Evolutionary conservation across 2,329 filamentous ascomycete species (phyloP).

Genomic region (Calonectria naviculata): DNA sequence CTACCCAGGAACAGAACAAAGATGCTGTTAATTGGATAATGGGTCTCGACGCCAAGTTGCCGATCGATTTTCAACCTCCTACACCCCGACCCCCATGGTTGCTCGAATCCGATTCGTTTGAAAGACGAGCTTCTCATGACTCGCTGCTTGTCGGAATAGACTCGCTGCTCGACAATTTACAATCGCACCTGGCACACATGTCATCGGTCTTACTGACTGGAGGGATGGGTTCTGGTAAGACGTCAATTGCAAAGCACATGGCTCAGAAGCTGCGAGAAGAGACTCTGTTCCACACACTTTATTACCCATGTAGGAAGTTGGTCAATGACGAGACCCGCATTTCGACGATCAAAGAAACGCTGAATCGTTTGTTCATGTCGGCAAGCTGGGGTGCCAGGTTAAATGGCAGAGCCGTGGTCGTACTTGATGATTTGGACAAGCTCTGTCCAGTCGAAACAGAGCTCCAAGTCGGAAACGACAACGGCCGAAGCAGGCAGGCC

Average conservation of each 20-base stretch:
- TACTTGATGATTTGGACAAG: slow-evolving; percentile 93
- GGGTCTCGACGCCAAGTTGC: slow-evolving; percentile 78
- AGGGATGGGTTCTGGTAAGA: slow-evolving; percentile 91
- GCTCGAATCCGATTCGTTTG: slow-evolving; percentile 55
- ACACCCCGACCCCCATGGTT: slow-evolving; percentile 73
- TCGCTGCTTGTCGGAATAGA: slow-evolving; percentile 88
- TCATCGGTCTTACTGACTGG: slow-evolving; percentile 93
- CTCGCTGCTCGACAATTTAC: slow-evolving; percentile 75
- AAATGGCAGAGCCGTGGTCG: slow-evolving; percentile 84
- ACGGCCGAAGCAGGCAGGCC: slow-evolving; percentile 90
- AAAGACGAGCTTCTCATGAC: slow-evolving; percentile 66
- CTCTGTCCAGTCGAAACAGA: slow-evolving; percentile 95
- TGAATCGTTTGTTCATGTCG: slow-evolving; percentile 85
- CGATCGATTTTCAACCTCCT: slow-evolving; percentile 80
- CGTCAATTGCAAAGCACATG: slow-evolving; percentile 80
- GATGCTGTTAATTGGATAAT: slow-evolving; percentile 76
- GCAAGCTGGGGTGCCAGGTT: slow-evolving; percentile 92
- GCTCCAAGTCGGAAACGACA: slow-evolving; percentile 92
- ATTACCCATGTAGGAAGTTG: slow-evolving; percentile 87
- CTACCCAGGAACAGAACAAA: slow-evolving; percentile 55
- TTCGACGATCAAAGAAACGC: slow-evolving; percentile 88
- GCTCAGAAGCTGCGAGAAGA: slow-evolving; percentile 79
- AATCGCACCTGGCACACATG: slow-evolving; percentile 81
- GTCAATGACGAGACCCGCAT: slow-evolving; percentile 92
- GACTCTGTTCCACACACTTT: slow-evolving; percentile 83